These are phyloP conservation scores for Ceratobasidium sp. DNA, from an alignment of 1,284 basidiomycete species.

Conservation along the genomic window DNA sequence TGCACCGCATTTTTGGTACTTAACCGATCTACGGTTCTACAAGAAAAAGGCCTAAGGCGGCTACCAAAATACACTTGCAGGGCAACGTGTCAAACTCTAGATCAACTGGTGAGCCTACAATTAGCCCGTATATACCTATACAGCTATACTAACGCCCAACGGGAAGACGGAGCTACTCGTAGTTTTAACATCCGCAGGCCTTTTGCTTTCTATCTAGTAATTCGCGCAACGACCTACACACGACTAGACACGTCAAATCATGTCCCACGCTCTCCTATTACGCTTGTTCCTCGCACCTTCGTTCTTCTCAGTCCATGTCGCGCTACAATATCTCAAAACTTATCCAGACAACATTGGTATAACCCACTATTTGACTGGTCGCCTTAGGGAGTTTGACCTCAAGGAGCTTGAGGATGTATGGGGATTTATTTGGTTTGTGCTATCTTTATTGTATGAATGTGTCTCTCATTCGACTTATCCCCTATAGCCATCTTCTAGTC, in stretches of 20 bases:
- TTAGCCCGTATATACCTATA: background rate
- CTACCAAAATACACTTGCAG: background rate
- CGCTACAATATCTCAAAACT: slow-evolving; percentile 85
- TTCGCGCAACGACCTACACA: background rate
- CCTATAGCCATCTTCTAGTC: slow-evolving; percentile 84
- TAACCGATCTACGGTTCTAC: background rate
- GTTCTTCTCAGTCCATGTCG: slow-evolving; percentile 92
- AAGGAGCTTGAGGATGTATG: slow-evolving; percentile 92
- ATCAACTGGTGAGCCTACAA: background rate
- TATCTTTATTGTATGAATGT: background rate
- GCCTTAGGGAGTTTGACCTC: slow-evolving; percentile 79
- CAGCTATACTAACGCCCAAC: background rate
- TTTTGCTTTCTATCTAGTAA: background rate
- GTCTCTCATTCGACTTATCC: background rate
- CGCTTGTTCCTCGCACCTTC: slow-evolving; percentile 89
- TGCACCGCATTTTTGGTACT: background rate
- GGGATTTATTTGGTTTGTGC: slow-evolving; percentile 89
- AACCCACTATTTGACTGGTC: slow-evolving; percentile 91
- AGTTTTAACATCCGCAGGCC: background rate
- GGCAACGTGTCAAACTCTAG: background rate
- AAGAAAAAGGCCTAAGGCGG: background rate
- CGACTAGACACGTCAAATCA: slow-evolving; percentile 20
- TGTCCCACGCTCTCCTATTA: slow-evolving; percentile 74
- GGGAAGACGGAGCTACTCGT: background rate
- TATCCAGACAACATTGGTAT: slow-evolving; percentile 96